These are phyloP conservation scores for Dioscorea alata DNA, from an alignment of 106 monocot genomes.

Conservation along the genomic window DNA sequence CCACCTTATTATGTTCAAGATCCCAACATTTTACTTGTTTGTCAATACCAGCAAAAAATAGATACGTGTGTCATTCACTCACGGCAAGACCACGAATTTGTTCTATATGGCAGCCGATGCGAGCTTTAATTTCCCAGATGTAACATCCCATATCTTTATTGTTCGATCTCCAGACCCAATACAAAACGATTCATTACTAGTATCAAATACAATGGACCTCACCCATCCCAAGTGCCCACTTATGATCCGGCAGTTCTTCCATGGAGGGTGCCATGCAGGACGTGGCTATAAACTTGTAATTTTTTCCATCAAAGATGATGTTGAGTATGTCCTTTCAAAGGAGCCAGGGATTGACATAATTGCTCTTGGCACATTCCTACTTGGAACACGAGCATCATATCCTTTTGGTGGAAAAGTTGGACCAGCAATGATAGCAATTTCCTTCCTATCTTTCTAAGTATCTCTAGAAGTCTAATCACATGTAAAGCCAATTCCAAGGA, in stretches of 20 bases:
- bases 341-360: slow-evolving; percentile 50
- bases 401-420: slow-evolving; percentile 54
- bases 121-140: too few relatives aligned
- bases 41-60: slow-evolving; percentile 99
- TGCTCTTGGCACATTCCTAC: slow-evolving; percentile 35
- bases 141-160: slow-evolving; percentile 99
- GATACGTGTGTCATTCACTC: slow-evolving; percentile 80
- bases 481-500: slow-evolving; percentile 61
- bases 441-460: slow-evolving; percentile 30
- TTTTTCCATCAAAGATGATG: slow-evolving; percentile 86
- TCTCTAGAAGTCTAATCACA: slow-evolving; percentile 39
- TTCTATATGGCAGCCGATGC: slow-evolving; percentile 94
- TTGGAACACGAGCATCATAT: slow-evolving; percentile 32
- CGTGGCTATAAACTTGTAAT: slow-evolving; percentile 94
- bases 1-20: slow-evolving; percentile 97
- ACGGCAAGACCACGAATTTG: slow-evolving; percentile 99
- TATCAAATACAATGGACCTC: slow-evolving; percentile 94
- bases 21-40: slow-evolving; percentile 99
- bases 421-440: slow-evolving; percentile 39
- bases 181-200: slow-evolving; percentile 94
- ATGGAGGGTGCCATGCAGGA: slow-evolving; percentile 93
- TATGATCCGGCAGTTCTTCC: slow-evolving; percentile 97
- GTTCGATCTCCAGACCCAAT: slow-evolving; percentile 96
- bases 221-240: slow-evolving; percentile 99
- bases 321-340: slow-evolving; percentile 60